A percentile compares a stretch with the other conserved stretches of the same genome.
phyloP scores from a whole-genome alignment of 805 yeast genomes.

The Maudiozyma turicensis region DNA sequence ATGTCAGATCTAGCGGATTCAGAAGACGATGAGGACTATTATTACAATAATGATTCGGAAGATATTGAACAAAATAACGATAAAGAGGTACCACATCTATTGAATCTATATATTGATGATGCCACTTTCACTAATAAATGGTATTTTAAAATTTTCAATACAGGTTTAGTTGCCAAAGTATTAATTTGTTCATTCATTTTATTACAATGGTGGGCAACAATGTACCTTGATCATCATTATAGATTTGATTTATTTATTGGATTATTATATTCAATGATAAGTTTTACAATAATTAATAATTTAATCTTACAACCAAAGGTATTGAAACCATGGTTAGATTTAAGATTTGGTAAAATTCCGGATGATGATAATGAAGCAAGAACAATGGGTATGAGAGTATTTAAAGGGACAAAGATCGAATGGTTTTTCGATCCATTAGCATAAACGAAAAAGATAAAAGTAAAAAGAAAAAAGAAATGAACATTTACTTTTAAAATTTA shows the following conservation, averaged over 20 bases:
- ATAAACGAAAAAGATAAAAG: conserved; percentile 14
- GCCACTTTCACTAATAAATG: conserved; percentile 9
- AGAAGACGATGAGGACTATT: neutral
- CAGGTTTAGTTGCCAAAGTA: conserved; percentile 22
- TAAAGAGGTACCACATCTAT: conserved; percentile 1
- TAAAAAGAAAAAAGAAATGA: neutral
- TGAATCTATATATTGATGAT: conserved; percentile 12
- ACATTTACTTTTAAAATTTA: neutral
- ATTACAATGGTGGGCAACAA: conserved; percentile 68
- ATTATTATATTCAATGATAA: conserved; percentile 38
- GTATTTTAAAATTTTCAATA: conserved; percentile 18
- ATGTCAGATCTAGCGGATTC: neutral
- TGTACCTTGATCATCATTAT: conserved; percentile 67
- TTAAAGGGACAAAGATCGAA: conserved; percentile 38
- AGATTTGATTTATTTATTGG: conserved; percentile 53
- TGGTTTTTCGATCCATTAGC: conserved; percentile 46
- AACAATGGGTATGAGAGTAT: conserved; percentile 60
- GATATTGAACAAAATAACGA: neutral
- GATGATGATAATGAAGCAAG: conserved; percentile 34
- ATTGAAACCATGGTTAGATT: conserved; percentile 22
- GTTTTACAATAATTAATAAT: conserved; percentile 35
- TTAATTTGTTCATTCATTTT: conserved; percentile 37
- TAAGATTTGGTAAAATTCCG: conserved; percentile 29
- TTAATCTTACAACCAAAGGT: conserved; percentile 31
- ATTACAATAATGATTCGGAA: neutral